Evolutionary conservation across 192 early-diverging fungal genomes (phyloP).

Genomic region (Oehlia diaphana): DNA sequence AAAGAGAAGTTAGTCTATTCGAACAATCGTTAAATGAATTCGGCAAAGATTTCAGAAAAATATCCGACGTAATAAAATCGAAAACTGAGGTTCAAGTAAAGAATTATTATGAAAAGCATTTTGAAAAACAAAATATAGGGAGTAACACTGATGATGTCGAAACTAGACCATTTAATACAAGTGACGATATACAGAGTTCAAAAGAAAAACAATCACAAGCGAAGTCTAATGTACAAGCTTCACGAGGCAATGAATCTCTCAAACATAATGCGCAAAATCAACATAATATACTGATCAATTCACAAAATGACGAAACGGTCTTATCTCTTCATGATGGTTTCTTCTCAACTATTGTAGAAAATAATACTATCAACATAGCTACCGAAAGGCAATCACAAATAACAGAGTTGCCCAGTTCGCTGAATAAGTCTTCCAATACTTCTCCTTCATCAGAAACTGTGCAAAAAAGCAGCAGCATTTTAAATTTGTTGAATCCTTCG

Average conservation of each 20-base stretch:
- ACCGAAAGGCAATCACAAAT: neutral
- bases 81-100: conserved; percentile 1
- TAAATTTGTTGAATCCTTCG: neutral
- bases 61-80: neutral
- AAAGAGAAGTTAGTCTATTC: neutral
- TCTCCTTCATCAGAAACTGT: neutral
- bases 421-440: neutral
- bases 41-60: neutral
- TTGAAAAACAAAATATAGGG: neutral
- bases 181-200: neutral
- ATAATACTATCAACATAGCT: neutral
- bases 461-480: neutral
- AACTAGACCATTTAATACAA: neutral
- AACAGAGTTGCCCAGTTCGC: neutral
- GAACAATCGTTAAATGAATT: neutral
- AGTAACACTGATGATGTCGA: neutral
- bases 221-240: neutral
- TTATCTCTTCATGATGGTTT: neutral
- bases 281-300: neutral
- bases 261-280: neutral
- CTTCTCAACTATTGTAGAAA: neutral
- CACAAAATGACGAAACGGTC: neutral
- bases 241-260: neutral
- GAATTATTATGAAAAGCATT: conserved; percentile 10
- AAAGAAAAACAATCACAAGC: neutral